These are phyloP conservation scores for Gloeopeniophorella convolvens DNA, from an alignment of 768 basidiomycete genomes.

Conservation along the genomic window DNA sequence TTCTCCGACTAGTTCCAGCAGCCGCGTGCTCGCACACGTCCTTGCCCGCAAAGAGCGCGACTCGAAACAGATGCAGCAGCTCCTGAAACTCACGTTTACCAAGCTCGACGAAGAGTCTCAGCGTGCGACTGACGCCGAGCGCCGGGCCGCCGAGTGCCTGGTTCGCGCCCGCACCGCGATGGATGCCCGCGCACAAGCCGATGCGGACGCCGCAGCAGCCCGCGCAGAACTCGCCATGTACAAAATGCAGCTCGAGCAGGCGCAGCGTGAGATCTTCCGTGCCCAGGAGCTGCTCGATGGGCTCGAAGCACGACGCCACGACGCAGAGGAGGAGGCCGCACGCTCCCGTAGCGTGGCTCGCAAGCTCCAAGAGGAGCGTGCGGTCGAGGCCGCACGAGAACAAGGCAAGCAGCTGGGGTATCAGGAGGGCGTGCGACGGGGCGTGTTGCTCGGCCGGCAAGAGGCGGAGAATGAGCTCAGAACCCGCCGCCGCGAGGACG, in stretches of 20 bases:
- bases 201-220: slow-evolving; percentile 47
- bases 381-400: slow-evolving; percentile 51
- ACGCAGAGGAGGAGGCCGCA: slow-evolving; percentile 60
- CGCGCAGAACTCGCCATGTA: slow-evolving; percentile 57
- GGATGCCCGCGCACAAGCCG: slow-evolving; percentile 46
- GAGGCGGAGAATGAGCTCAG: slow-evolving; percentile 26
- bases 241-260: slow-evolving; percentile 56
- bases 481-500: slow-evolving; percentile 5
- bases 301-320: slow-evolving; percentile 51
- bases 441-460: slow-evolving; percentile 39
- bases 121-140: slow-evolving; percentile 53
- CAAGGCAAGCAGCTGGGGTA: slow-evolving; percentile 60
- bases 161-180: slow-evolving; percentile 51
- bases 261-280: slow-evolving; percentile 60
- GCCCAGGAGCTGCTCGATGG: slow-evolving; percentile 57
- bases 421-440: slow-evolving; percentile 48
- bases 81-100: slow-evolving; percentile 35
- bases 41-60: slow-evolving; percentile 38
- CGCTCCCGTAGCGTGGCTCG: slow-evolving; percentile 47
- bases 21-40: slow-evolving; percentile 33
- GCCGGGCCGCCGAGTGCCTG: slow-evolving; percentile 40
- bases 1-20: slow-evolving; percentile 9
- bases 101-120: slow-evolving; percentile 44
- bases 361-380: slow-evolving; percentile 47
- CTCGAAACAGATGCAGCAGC: slow-evolving; percentile 36